A percentile compares a stretch with the other conserved stretches of the same genome.
Conservation (phyloP, 345 rosid genomes). For the Salix exigua region DNA sequence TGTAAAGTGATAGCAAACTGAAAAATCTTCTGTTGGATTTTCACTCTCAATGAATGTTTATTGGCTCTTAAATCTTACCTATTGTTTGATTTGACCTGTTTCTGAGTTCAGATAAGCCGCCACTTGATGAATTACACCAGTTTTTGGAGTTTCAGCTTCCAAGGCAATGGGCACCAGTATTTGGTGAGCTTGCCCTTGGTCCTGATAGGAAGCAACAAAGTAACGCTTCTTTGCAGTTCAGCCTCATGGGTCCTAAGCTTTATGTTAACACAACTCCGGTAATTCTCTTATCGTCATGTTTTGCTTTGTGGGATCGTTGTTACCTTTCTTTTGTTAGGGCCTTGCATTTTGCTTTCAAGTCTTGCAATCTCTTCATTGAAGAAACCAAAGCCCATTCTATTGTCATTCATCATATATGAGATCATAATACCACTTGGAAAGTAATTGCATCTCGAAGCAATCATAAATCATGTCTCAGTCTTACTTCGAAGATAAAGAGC, state of each 20-base stretch:
- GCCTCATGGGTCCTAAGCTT: conserved; percentile 91
- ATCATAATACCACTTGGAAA: neutral
- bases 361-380: neutral
- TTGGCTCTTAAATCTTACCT: neutral
- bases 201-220: conserved; percentile 74
- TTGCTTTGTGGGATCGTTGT: neutral
- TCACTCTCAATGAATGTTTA: neutral
- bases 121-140: conserved; percentile 78
- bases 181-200: conserved; percentile 96
- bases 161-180: conserved; percentile 98
- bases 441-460: neutral
- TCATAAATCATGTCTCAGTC: neutral
- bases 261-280: conserved; percentile 78
- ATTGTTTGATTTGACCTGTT: neutral
- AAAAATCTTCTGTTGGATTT: neutral
- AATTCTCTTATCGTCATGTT: conserved; percentile 22
- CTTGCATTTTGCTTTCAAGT: neutral
- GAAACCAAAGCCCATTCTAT: neutral
- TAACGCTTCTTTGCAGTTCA: conserved; percentile 73
- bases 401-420: neutral
- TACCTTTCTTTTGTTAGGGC: neutral
- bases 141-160: conserved; percentile 97
- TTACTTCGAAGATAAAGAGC: neutral
- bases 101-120: conserved; percentile 72
- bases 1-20: neutral